Evolutionary conservation across 2,329 filamentous ascomycete genomes (phyloP).

Genomic region (Setomelanomma holmii): DNA sequence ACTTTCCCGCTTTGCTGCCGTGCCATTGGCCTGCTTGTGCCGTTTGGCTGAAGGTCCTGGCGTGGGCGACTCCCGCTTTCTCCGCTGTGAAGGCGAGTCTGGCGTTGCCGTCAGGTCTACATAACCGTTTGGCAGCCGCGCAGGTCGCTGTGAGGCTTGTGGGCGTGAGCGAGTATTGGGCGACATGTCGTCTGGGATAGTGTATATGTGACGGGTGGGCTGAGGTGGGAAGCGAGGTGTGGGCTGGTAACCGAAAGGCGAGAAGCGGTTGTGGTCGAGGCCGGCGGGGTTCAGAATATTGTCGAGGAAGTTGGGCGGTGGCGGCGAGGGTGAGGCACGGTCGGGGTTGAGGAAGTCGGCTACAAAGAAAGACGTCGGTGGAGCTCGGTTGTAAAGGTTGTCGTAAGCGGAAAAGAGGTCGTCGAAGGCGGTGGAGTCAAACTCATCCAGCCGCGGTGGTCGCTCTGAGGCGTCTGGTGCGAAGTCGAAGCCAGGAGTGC

Average conservation of each 20-base stretch:
- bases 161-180: constrained; percentile 22
- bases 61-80: constrained; percentile 28
- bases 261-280: constrained; percentile 20
- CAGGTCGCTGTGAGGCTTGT: constrained; percentile 19
- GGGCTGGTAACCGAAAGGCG: constrained; percentile 15
- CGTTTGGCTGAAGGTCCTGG: constrained; percentile 44
- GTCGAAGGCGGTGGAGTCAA: constrained; percentile 8
- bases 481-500: constrained; percentile 8
- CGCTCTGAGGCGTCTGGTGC: neutral
- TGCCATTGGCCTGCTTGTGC: constrained; percentile 28
- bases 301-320: constrained; percentile 35
- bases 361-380: constrained; percentile 9
- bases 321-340: constrained; percentile 20
- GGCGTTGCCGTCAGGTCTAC: constrained; percentile 44
- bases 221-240: constrained; percentile 4
- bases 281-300: constrained; percentile 38
- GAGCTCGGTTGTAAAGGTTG: constrained; percentile 3
- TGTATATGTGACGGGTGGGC: neutral
- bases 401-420: constrained; percentile 1
- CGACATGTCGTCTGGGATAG: constrained; percentile 15
- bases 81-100: constrained; percentile 27
- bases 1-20: constrained; percentile 1
- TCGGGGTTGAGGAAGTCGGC: constrained; percentile 22
- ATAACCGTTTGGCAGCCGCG: constrained; percentile 43
- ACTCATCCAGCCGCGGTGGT: constrained; percentile 1